Evolutionary conservation across 768 basidiomycete species (phyloP), one percentile per base, ranked within the genome.

Genomic region (Leccinum fibrillosum): DNA sequence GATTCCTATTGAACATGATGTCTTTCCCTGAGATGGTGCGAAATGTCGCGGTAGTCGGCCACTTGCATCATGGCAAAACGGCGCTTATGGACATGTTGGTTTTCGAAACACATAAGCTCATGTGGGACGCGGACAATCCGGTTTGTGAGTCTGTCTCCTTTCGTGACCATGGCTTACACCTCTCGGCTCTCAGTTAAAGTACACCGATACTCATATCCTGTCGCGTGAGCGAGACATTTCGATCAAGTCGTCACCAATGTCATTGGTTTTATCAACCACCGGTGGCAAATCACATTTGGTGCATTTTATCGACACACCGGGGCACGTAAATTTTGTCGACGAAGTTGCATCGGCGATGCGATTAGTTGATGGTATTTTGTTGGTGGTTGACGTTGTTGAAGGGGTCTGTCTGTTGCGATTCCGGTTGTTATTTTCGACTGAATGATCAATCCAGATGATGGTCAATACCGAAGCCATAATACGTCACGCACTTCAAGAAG

Each of bases 381-480:
- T 99, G 23, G 95, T 98, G 1, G 95, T 99, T 3, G 97, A 99
- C 66, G 97, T 92, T n/a, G 91, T 98, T 5, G 97, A 98, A 78
- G 97, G 97, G 65, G 96, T 96, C 69, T 69, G 88, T 76, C 32
- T 45, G 32, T 49, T 53, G 35, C 26, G 7, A 58, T 54, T 60
- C 45, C 25, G 35, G n/a, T 49, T 42, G 13, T 19, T n/a, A 17
- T 52, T 53, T 32, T 17, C n/a, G 54, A 48, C 58, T 66, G 34
- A 62, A 71, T 51, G 21, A 48, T 26, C 51, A 44, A 25, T 21
- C 54, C 66, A 93, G 92, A 78, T 94, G 62, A 96, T 98, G 94
- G 88, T 92, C 59, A 91, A 90, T 61, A 89, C 95, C 17, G 94
- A 97, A 75, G 82, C 84, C 54, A 82, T 94, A 63, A 82, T 98